A percentile compares a stretch with the other conserved stretches of the same genome.
Evolutionary conservation across 129 eudicot genomes (phyloP).

Genomic region (Centaurea solstitialis): DNA sequence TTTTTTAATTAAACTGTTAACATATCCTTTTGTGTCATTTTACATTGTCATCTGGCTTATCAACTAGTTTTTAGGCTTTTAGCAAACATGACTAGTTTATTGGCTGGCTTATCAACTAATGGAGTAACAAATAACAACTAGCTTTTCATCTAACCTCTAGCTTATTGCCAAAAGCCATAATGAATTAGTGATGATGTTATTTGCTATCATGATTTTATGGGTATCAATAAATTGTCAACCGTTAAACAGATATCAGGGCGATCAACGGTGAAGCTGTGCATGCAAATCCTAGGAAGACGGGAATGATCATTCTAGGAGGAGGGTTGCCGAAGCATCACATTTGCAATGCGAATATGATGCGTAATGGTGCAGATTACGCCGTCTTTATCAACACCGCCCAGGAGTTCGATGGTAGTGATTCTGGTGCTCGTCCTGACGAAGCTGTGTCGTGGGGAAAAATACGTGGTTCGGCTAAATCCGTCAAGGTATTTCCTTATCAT

Average conservation of each 20-base stretch:
- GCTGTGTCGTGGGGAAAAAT: constrained; percentile 99
- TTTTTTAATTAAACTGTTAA: no score
- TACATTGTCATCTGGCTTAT: background rate
- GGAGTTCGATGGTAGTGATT: constrained; percentile 97
- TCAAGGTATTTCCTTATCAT: constrained; percentile 54
- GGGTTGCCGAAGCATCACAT: constrained; percentile 97
- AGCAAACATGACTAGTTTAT: background rate
- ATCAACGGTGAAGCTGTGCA: constrained; percentile 87
- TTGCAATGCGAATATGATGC: constrained; percentile 97
- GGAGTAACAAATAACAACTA: no score
- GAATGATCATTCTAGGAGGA: constrained; percentile 89
- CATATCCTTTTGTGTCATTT: no score
- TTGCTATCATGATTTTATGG: background rate
- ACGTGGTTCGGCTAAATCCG: constrained; percentile 82
- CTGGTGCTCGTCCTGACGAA: constrained; percentile 98
- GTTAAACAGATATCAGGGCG: constrained; percentile 65
- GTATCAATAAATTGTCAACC: background rate
- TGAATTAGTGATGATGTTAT: background rate
- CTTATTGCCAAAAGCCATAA: background rate
- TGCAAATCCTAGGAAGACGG: constrained; percentile 82
- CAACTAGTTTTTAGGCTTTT: background rate
- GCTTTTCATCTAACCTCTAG: background rate
- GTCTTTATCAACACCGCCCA: constrained; percentile 89
- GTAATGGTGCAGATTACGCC: constrained; percentile 95
- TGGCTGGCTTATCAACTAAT: background rate